Evolutionary conservation across 176 grass and related monocot species (phyloP).

Genomic region (Urochloa ruziziensis): DNA sequence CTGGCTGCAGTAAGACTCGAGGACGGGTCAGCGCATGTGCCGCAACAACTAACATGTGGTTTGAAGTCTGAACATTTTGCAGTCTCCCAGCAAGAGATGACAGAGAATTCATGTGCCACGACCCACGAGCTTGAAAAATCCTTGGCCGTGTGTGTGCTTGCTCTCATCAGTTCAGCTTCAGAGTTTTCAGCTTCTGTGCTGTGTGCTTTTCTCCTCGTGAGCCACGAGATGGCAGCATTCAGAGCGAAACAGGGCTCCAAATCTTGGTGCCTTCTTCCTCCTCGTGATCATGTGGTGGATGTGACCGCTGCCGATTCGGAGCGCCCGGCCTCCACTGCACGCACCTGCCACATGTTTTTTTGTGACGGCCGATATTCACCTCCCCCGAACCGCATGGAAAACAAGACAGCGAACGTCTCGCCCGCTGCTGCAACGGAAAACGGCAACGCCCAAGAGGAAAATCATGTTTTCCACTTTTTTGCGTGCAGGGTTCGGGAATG

Average conservation of each 20-base stretch:
- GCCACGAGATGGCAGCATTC: too few species aligned
- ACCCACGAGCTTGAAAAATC: conserved; percentile 8
- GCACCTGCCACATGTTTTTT: not conserved
- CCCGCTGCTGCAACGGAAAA: not conserved
- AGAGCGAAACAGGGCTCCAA: too few species aligned
- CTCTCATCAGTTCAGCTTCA: not conserved
- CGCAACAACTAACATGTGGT: not conserved
- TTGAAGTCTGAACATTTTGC: not conserved
- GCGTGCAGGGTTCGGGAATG: not conserved
- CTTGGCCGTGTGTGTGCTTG: not conserved
- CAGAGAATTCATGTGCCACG: not conserved
- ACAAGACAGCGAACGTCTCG: not conserved
- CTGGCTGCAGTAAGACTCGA: too few species aligned
- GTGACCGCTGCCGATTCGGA: not conserved
- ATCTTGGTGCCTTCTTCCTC: too few species aligned
- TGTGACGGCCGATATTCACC: not conserved
- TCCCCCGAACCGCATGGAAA: conserved; percentile 1
- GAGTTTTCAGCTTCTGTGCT: not conserved
- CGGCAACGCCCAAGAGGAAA: not conserved
- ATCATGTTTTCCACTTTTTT: not conserved
- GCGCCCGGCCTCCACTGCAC: not conserved
- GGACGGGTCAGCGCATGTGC: not conserved
- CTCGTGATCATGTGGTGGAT: not conserved
- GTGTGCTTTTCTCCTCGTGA: too few species aligned
- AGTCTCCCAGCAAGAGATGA: not conserved